These are phyloP conservation scores for Triticum dicoccoides DNA, from an alignment of 176 grass and related monocot species.

Conservation along the genomic window DNA sequence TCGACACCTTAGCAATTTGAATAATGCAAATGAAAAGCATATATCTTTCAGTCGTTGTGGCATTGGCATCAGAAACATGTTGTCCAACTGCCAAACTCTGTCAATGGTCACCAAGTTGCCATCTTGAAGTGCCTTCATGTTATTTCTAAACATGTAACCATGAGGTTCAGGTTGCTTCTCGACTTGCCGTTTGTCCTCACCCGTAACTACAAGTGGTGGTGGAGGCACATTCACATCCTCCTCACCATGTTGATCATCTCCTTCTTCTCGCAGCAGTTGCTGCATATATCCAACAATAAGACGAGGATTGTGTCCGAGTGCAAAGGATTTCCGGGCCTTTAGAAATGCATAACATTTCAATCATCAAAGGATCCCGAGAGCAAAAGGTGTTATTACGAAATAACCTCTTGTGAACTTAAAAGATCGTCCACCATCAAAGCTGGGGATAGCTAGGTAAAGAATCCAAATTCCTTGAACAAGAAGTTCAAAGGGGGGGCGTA, in stretches of 20 bases:
- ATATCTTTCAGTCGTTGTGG: not conserved
- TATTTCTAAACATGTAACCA: not conserved
- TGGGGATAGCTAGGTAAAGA: not conserved
- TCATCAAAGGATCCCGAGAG: too few species aligned
- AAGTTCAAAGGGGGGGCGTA: not conserved
- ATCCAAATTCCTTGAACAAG: not conserved
- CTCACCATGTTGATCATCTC: too few species aligned
- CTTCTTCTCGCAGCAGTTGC: not conserved
- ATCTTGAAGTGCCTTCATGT: too few species aligned
- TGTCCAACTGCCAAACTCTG: not conserved
- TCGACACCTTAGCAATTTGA: not conserved
- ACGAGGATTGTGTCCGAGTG: not conserved
- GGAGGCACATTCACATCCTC: not conserved
- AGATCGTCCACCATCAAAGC: too few species aligned
- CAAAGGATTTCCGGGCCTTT: not conserved
- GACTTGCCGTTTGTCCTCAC: not conserved
- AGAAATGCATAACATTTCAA: not conserved
- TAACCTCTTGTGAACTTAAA: too few species aligned
- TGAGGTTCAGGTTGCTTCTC: not conserved
- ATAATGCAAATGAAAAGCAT: conserved; percentile 21
- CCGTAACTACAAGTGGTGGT: not conserved
- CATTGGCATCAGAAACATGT: not conserved
- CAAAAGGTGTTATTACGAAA: not conserved
- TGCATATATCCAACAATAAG: not conserved
- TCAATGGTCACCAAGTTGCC: not conserved